phyloP scores from a whole-genome alignment of 768 basidiomycete genomes.

The Lepiota brunneoincarnata region DNA sequence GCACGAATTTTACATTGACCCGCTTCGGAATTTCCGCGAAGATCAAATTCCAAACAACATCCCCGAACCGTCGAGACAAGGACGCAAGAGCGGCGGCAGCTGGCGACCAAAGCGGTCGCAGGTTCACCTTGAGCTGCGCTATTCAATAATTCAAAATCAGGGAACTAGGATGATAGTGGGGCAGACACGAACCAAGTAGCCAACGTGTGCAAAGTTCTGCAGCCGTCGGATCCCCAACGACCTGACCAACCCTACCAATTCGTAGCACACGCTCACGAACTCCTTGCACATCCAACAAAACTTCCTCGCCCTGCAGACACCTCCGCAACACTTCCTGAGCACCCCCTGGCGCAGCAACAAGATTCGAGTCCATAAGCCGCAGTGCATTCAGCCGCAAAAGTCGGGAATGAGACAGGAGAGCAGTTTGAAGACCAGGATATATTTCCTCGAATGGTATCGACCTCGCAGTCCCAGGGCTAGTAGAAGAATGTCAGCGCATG shows the following conservation, averaged over 20 bases:
- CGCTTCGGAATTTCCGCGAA: slow-evolving; percentile 55
- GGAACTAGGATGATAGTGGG: not conserved
- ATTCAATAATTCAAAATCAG: not conserved
- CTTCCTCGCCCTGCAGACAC: slow-evolving; percentile 79
- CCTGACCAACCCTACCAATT: slow-evolving; percentile 68
- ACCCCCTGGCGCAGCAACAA: slow-evolving; percentile 41
- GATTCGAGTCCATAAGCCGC: slow-evolving; percentile 54
- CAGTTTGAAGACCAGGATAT: slow-evolving; percentile 48
- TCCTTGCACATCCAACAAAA: slow-evolving; percentile 73
- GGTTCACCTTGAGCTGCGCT: slow-evolving; percentile 92
- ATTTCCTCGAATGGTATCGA: slow-evolving; percentile 42
- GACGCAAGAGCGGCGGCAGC: slow-evolving; percentile 66
- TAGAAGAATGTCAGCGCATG: not conserved
- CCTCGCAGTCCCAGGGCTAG: slow-evolving; percentile 23
- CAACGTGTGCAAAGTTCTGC: slow-evolving; percentile 69
- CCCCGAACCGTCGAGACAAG: slow-evolving; percentile 52
- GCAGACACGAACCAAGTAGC: slow-evolving; percentile 57
- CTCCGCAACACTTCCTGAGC: slow-evolving; percentile 55
- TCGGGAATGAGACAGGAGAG: slow-evolving; percentile 73
- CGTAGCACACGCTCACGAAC: slow-evolving; percentile 82
- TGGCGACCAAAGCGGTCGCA: slow-evolving; percentile 88
- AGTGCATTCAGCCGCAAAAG: slow-evolving; percentile 62
- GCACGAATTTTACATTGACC: slow-evolving; percentile 3
- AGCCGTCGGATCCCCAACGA: slow-evolving; percentile 53
- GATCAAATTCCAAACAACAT: slow-evolving; percentile 68